Evolutionary conservation across 148 eudicot genomes (phyloP).

Genomic region (Vaccinium darrowii): DNA sequence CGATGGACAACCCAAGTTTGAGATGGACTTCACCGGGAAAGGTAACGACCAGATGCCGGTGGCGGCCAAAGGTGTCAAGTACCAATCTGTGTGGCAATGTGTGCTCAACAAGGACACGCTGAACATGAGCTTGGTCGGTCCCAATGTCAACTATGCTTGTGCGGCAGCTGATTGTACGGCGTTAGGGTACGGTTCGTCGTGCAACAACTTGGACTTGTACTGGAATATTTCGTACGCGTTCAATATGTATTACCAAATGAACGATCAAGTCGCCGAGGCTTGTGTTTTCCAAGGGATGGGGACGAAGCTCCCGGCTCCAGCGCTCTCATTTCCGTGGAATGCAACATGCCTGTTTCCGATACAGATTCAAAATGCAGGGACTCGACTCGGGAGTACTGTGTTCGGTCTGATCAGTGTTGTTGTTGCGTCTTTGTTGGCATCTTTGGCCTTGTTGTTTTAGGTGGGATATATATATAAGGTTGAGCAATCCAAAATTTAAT

Average conservation of each 20-base stretch:
- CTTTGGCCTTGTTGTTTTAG: conserved; percentile 29
- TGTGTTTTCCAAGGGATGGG: conserved; percentile 65
- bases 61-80: conserved; percentile 70
- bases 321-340: conserved; percentile 12
- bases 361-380: conserved; percentile 37
- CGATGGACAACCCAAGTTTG: conserved; percentile 72
- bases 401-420: background rate
- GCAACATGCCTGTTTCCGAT: conserved; percentile 50
- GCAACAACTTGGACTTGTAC: conserved; percentile 54
- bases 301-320: conserved; percentile 10
- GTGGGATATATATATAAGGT: background rate
- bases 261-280: conserved; percentile 59
- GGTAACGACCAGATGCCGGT: conserved; percentile 33
- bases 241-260: conserved; percentile 77
- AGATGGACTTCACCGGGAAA: conserved; percentile 38
- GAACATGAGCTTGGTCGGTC: conserved; percentile 42
- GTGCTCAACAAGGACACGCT: conserved; percentile 62
- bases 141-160: conserved; percentile 59
- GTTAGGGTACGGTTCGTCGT: conserved; percentile 67
- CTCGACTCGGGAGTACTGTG: background rate
- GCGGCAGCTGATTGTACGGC: conserved; percentile 76
- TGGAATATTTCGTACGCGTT: conserved; percentile 81
- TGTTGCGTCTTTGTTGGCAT: conserved; percentile 19
- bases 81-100: conserved; percentile 62
- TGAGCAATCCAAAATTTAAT: background rate